Evolutionary conservation across 2,329 filamentous ascomycete genomes (phyloP), one percentile per base, ranked within the genome.

Genomic region (Diaporthe vaccinii): DNA sequence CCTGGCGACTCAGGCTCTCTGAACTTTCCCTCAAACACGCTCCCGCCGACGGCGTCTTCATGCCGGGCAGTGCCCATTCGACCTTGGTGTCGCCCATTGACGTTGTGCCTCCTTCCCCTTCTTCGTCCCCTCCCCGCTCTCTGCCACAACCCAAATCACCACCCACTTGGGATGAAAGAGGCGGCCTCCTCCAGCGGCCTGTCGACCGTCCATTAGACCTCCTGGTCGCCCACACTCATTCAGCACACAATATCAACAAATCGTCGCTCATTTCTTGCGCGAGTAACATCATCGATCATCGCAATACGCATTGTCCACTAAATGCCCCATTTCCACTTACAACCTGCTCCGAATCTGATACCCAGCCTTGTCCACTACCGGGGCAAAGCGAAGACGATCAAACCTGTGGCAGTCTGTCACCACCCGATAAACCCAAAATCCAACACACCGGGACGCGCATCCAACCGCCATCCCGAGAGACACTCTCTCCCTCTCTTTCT

Each of bases 381-480:
- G 72, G 74, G 67, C 71, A 68, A 65, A 73, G 71, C 74, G 71
- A 74, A 74, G 74, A 49, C 71, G 74, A 75, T 75, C 74, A 75
- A 73, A 75, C 74, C 61, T 51, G 55, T 41, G 36, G 39, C 28
- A 61, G 55, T 53, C 53, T 49, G 39, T 34, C 62, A 31, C 20
- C 51, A 46, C 58, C 68, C 58, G 17, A 59, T 62, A 46, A 51
- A 57, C 34, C 61, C 59, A 28, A 73, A 51, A 46, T 44, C 57
- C 44, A 55, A 68, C 59, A 51, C 49, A 41, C 46, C 61, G 51
- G 61, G 53, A 67, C 34, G 44, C 31, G 46, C 31, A 68, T 28
- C 22, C 55, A 61, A 22, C 49, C 44, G n/a, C 59, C 59, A 55
- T 39, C 46, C 51, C 46, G 70, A 55, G 20, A 72, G 31, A 36